Evolutionary conservation across 208 protist species (phyloP).

Genomic region (Leishmania gerbilli): DNA sequence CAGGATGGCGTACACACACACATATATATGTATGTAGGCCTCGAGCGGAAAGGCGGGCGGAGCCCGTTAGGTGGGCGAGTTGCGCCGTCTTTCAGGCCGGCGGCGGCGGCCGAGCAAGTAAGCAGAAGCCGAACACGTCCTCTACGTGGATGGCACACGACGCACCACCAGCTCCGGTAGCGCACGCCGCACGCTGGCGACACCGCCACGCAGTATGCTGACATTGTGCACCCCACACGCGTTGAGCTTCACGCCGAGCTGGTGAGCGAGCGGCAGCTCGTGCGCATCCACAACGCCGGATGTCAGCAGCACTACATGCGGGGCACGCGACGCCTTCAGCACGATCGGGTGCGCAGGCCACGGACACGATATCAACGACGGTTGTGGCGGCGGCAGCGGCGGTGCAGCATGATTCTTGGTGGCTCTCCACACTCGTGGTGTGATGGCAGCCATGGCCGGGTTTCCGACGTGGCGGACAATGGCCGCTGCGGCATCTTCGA

Average conservation of each 20-base stretch:
- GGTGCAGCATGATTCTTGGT: background rate
- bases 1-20: too few species aligned
- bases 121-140: background rate
- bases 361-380: background rate
- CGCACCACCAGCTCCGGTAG: constrained; percentile 50
- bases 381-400: background rate
- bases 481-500: constrained; percentile 49
- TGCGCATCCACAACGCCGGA: constrained; percentile 2
- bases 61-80: too few species aligned
- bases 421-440: constrained; percentile 1
- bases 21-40: too few species aligned
- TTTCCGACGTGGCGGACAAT: constrained; percentile 48
- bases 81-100: too few species aligned
- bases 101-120: background rate
- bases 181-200: constrained; percentile 37
- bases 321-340: constrained; percentile 29
- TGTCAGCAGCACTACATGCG: constrained; percentile 46
- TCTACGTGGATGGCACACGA: constrained; percentile 5
- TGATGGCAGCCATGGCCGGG: constrained; percentile 45
- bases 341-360: constrained; percentile 34
- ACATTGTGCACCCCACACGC: constrained; percentile 62
- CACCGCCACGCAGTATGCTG: constrained; percentile 62
- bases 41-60: too few species aligned
- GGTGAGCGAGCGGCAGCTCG: constrained; percentile 31
- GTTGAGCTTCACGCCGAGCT: constrained; percentile 51